Percentiles rank a stretch among this genome's conserved stretches.
Conservation (phyloP, 2,329 filamentous ascomycete species). For the Neurospora crassa region DNA sequence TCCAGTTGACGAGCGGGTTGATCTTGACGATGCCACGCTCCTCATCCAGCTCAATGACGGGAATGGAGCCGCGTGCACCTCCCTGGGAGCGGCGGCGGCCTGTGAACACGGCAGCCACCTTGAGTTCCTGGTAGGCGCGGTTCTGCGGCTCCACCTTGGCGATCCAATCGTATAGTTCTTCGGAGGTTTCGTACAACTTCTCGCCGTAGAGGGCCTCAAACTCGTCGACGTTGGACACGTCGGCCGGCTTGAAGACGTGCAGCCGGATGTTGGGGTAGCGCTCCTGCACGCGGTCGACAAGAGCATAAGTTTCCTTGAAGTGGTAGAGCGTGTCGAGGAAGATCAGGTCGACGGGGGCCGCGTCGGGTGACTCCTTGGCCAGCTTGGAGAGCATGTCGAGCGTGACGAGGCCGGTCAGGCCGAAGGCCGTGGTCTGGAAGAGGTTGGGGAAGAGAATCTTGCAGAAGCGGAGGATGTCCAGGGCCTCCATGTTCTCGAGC, state of each 20-base stretch:
- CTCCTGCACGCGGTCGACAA: conserved; percentile 64
- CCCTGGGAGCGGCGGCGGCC: conserved; percentile 88
- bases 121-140: conserved; percentile 77
- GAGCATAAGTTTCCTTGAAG: conserved; percentile 65
- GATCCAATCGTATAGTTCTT: conserved; percentile 90
- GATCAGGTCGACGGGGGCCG: conserved; percentile 54
- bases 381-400: conserved; percentile 80
- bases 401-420: conserved; percentile 69
- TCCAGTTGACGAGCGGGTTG: conserved; percentile 94
- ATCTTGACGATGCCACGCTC: conserved; percentile 91
- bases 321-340: conserved; percentile 81
- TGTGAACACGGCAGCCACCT: conserved; percentile 84
- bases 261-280: conserved; percentile 72
- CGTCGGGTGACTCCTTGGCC: conserved; percentile 50
- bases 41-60: conserved; percentile 82
- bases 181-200: conserved; percentile 73
- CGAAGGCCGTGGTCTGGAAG: conserved; percentile 79
- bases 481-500: conserved; percentile 75
- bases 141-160: conserved; percentile 97
- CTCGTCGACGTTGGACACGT: conserved; percentile 59
- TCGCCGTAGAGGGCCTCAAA: conserved; percentile 78
- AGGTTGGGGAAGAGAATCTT: conserved; percentile 83
- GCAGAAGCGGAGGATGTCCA: conserved; percentile 89
- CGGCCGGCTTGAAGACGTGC: conserved; percentile 83
- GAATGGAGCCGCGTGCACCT: conserved; percentile 79